These are phyloP conservation scores for Zygoascus hellenicus DNA, from an alignment of 1,139 yeast genomes.

Conservation along the genomic window DNA sequence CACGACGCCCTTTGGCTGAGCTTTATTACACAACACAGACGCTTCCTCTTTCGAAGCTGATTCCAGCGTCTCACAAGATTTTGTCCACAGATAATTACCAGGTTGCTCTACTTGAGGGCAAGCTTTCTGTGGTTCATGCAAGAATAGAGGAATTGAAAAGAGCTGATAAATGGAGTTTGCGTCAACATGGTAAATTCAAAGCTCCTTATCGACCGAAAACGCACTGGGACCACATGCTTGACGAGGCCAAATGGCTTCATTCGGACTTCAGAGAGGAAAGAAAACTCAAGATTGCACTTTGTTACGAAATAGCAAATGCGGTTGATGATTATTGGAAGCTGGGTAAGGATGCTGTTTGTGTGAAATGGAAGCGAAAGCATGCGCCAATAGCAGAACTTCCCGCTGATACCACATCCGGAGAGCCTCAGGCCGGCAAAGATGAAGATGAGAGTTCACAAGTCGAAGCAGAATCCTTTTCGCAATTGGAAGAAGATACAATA, in stretches of 20 bases:
- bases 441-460: constrained; percentile 4
- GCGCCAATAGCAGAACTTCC: background rate
- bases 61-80: constrained; percentile 82
- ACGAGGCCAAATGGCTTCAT: constrained; percentile 83
- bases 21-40: constrained; percentile 83
- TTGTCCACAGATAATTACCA: constrained; percentile 81
- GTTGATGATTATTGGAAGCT: constrained; percentile 70
- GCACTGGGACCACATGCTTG: constrained; percentile 70
- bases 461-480: no score
- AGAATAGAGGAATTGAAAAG: constrained; percentile 89
- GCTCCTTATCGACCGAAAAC: constrained; percentile 59
- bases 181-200: constrained; percentile 68
- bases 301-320: constrained; percentile 64
- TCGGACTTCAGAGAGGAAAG: constrained; percentile 68
- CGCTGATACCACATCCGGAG: background rate
- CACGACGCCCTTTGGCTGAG: constrained; percentile 61
- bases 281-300: constrained; percentile 63
- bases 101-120: constrained; percentile 84
- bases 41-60: constrained; percentile 69
- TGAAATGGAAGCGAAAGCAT: constrained; percentile 39
- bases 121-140: constrained; percentile 84
- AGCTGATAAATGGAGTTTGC: constrained; percentile 82
- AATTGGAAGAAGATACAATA: no score
- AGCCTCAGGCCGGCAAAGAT: constrained; percentile 4
- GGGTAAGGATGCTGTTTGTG: constrained; percentile 61